These are phyloP conservation scores for Chrysophaeum taylorii DNA, from an alignment of 352 stramenopile species.

Conservation along the genomic window DNA sequence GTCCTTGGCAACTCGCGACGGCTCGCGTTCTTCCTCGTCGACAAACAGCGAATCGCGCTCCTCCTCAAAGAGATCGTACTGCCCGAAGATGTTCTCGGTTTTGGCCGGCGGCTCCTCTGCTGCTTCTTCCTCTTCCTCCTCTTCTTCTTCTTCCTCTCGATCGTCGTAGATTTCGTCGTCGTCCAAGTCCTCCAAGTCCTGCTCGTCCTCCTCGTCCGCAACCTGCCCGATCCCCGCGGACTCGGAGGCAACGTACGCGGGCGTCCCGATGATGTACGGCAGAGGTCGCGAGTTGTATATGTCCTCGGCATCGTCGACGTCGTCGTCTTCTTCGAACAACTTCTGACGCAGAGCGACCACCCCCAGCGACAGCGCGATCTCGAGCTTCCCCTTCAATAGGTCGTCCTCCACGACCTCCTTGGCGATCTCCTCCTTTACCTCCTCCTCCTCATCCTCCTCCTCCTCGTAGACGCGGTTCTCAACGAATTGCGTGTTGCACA, in stretches of 20 bases:
- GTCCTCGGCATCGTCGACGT: constrained; percentile 53
- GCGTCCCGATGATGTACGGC: constrained; percentile 69
- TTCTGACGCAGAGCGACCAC: constrained; percentile 67
- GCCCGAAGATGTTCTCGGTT: too few relatives aligned
- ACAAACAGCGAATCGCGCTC: too few relatives aligned
- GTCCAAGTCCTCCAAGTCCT: neutral
- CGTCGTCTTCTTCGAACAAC: constrained; percentile 62
- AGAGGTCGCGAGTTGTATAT: constrained; percentile 72
- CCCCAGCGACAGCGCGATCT: constrained; percentile 37
- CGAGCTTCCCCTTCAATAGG: constrained; percentile 42
- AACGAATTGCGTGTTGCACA: constrained; percentile 71
- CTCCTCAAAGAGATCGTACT: too few relatives aligned
- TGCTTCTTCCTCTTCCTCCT: too few relatives aligned
- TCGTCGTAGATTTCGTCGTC: neutral
- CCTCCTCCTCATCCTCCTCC: constrained; percentile 43
- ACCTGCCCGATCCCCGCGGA: constrained; percentile 57
- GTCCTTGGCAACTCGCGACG: too few relatives aligned
- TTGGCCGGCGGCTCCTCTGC: too few relatives aligned
- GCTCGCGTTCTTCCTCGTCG: too few relatives aligned
- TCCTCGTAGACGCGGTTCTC: constrained; percentile 74
- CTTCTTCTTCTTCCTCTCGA: too few relatives aligned
- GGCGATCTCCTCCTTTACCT: constrained; percentile 67
- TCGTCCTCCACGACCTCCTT: constrained; percentile 73
- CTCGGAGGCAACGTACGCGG: constrained; percentile 67
- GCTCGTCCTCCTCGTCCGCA: neutral